phyloP scores from a whole-genome alignment of 129 eudicot genomes.

The Pulicaria dysenterica region DNA sequence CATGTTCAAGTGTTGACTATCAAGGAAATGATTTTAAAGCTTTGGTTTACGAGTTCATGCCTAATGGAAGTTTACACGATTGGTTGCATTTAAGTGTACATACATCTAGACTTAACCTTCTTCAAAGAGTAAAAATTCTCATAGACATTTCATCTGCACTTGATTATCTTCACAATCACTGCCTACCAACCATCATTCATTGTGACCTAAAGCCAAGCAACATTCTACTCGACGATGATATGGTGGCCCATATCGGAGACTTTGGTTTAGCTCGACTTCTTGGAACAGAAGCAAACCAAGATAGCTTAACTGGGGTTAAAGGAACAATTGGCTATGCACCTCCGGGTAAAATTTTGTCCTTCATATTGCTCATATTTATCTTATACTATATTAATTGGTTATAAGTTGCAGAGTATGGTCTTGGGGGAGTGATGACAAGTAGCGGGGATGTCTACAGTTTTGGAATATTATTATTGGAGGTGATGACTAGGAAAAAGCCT shows the following conservation, averaged over 20 bases:
- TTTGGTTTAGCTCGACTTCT: not conserved
- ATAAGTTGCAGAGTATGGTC: constrained; percentile 42
- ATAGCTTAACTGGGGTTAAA: constrained; percentile 18
- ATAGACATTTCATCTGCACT: constrained; percentile 45
- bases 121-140: constrained; percentile 36
- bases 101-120: not conserved
- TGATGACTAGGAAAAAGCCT: constrained; percentile 36
- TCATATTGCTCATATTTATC: not conserved
- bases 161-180: constrained; percentile 41
- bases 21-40: constrained; percentile 46
- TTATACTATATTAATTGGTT: not conserved
- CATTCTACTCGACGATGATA: constrained; percentile 39
- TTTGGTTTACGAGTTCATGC: constrained; percentile 40
- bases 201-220: constrained; percentile 47
- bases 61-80: constrained; percentile 36
- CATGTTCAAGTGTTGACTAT: constrained; percentile 44
- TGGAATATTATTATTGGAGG: constrained; percentile 43
- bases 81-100: constrained; percentile 32
- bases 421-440: constrained; percentile 37
- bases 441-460: constrained; percentile 45
- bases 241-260: constrained; percentile 40
- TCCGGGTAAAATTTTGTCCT: constrained; percentile 2
- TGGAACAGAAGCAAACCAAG: not conserved
- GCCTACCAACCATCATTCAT: constrained; percentile 34
- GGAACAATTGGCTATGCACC: constrained; percentile 43